Percentiles rank a stretch among this genome's conserved stretches.
Evolutionary conservation across 2,329 filamentous ascomycete species (phyloP).

Genomic region (Akanthomyces uredinophilus): DNA sequence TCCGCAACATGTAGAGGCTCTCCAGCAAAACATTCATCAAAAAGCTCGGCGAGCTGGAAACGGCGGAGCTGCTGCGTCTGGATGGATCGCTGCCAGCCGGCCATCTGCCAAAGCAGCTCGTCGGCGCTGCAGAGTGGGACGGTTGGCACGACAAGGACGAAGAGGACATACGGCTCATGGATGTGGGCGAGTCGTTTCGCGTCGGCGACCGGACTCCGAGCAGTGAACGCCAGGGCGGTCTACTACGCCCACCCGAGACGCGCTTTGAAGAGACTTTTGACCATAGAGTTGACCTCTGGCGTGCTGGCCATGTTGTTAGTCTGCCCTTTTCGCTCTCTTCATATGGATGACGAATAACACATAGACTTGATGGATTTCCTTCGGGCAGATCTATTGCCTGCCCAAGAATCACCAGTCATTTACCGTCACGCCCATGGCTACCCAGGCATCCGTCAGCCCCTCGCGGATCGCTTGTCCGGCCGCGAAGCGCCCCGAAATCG

Average conservation of each 20-base stretch:
- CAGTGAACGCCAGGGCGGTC: neutral
- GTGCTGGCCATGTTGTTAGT: too few relatives aligned
- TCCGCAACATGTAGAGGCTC: neutral
- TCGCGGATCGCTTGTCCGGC: slow-evolving; percentile 21
- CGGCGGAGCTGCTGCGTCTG: neutral
- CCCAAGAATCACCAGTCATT: neutral
- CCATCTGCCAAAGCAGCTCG: neutral
- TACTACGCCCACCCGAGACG: neutral
- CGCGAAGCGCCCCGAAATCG: slow-evolving; percentile 21
- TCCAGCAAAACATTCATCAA: neutral
- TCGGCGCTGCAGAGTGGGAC: neutral
- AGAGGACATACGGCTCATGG: neutral
- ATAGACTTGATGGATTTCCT: neutral
- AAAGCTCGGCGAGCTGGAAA: neutral
- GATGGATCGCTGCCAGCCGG: neutral
- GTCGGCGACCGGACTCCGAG: neutral
- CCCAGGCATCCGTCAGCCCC: slow-evolving; percentile 6
- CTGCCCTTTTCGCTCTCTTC: too few relatives aligned
- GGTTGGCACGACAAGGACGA: neutral
- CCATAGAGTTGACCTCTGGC: too few relatives aligned
- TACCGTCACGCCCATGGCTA: neutral
- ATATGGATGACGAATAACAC: too few relatives aligned
- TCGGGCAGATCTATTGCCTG: neutral
- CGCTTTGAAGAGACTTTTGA: neutral
- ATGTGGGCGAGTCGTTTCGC: neutral